Evolutionary conservation across 352 stramenopile species (phyloP).

Genomic region (Phytopythium oedochilum): DNA sequence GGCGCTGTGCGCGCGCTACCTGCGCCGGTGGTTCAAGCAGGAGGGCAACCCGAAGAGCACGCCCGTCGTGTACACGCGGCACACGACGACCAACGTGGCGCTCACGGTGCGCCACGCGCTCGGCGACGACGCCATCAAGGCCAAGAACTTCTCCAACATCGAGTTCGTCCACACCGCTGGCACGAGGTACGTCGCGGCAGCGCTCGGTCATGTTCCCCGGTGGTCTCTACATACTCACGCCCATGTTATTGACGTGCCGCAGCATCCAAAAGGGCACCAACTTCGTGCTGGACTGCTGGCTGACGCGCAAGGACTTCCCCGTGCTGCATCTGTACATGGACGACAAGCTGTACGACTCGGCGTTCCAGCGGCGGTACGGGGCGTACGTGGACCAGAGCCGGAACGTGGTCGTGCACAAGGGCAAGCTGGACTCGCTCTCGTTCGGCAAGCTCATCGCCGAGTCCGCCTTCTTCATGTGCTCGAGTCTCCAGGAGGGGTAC

Average conservation of each 20-base stretch:
- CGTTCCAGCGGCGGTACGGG: slow-evolving; percentile 19
- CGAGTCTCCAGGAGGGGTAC: slow-evolving; percentile 54
- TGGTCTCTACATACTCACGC: no score
- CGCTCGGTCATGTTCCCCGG: no score
- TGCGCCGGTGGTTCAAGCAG: slow-evolving; percentile 40
- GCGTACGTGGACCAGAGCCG: slow-evolving; percentile 15
- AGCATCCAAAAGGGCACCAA: slow-evolving; percentile 29
- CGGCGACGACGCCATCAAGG: slow-evolving; percentile 9
- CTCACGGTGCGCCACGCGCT: slow-evolving; percentile 14
- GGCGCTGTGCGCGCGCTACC: slow-evolving; percentile 26
- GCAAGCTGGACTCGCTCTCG: slow-evolving; percentile 25
- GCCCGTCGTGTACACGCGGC: slow-evolving; percentile 42
- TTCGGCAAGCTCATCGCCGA: slow-evolving; percentile 43
- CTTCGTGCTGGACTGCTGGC: slow-evolving; percentile 41
- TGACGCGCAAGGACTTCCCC: slow-evolving; percentile 22
- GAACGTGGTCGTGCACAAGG: slow-evolving; percentile 29
- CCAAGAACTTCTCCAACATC: slow-evolving; percentile 34
- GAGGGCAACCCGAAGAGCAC: slow-evolving; percentile 28
- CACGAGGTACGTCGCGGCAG: no score
- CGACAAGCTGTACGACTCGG: slow-evolving; percentile 24
- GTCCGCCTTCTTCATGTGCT: slow-evolving; percentile 42
- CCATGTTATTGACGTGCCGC: no score
- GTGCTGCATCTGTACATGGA: slow-evolving; percentile 29
- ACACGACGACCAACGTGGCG: slow-evolving; percentile 38
- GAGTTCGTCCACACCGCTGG: slow-evolving; percentile 53